Percentiles rank a stretch among this genome's conserved stretches.
Conservation (phyloP, 805 yeast species). For the Myxozyma kluyveri region DNA sequence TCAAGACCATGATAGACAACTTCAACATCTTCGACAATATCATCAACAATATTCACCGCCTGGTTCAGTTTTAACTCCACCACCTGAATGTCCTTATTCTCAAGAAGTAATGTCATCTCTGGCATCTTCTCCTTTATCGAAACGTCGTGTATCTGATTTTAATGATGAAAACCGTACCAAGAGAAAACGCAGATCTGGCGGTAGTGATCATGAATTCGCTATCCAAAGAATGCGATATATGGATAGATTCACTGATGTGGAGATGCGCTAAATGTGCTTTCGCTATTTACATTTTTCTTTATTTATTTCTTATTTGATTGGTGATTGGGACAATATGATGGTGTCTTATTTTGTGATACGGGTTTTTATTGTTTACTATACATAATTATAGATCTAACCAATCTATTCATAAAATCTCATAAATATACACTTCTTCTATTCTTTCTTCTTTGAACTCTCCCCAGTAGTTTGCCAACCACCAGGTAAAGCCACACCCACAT, state of each 20-base stretch:
- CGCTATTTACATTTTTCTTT: too few relatives aligned
- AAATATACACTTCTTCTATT: background rate
- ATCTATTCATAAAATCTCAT: background rate
- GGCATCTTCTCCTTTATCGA: background rate
- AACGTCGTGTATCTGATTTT: background rate
- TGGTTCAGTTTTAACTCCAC: constrained; percentile 4
- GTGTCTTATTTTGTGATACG: background rate
- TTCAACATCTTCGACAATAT: constrained; percentile 2
- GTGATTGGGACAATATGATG: background rate
- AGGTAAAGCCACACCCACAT: constrained; percentile 8
- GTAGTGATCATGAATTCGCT: too few relatives aligned
- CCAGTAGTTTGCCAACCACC: constrained; percentile 10
- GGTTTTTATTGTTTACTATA: background rate
- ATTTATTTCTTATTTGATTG: background rate
- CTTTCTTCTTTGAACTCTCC: background rate
- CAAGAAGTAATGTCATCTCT: constrained; percentile 6
- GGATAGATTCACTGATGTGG: background rate
- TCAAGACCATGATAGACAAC: constrained; percentile 7
- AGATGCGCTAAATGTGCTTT: background rate
- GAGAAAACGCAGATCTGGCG: too few relatives aligned
- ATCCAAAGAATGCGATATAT: too few relatives aligned
- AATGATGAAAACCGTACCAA: background rate
- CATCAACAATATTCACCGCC: background rate
- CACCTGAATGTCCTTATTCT: constrained; percentile 17
- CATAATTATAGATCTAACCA: background rate